These are phyloP conservation scores for Microbotryomycetes sp. DNA, from an alignment of 1,284 basidiomycete species.

Conservation along the genomic window DNA sequence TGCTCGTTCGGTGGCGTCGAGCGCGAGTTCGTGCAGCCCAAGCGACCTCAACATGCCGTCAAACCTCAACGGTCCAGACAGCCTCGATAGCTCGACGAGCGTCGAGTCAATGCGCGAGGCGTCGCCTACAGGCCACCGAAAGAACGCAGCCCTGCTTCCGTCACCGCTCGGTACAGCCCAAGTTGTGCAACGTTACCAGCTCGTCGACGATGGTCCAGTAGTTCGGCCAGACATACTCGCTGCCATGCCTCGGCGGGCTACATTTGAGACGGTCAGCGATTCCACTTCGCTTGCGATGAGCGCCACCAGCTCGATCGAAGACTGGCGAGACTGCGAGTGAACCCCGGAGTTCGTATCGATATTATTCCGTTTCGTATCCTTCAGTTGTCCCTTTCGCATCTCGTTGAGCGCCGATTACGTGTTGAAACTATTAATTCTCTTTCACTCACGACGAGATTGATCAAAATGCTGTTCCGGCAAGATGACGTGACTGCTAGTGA, in stretches of 20 bases:
- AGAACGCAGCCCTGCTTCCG: not conserved
- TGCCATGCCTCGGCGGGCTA: not conserved
- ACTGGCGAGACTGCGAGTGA: not conserved
- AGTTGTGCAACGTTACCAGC: not conserved
- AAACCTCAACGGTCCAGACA: not conserved
- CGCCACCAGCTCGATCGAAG: not conserved
- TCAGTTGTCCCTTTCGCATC: not conserved
- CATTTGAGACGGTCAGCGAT: constrained; percentile 1
- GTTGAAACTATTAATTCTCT: not conserved
- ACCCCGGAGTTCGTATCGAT: too few species aligned
- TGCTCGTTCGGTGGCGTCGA: not conserved
- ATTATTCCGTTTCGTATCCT: too few species aligned
- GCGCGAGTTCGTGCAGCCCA: not conserved
- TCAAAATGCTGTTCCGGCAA: too few species aligned
- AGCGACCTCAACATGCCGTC: not conserved
- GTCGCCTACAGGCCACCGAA: not conserved
- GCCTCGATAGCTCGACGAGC: constrained; percentile 4
- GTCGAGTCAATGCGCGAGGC: constrained; percentile 4
- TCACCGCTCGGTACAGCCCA: not conserved
- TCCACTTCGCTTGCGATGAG: not conserved
- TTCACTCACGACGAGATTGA: not conserved
- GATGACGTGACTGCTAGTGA: too few species aligned
- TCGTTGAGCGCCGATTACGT: too few species aligned
- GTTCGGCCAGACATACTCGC: not conserved
- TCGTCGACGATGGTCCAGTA: constrained; percentile 2